Evolutionary conservation across 306 rosid genomes (phyloP).

Genomic region (Malus sieversii): DNA sequence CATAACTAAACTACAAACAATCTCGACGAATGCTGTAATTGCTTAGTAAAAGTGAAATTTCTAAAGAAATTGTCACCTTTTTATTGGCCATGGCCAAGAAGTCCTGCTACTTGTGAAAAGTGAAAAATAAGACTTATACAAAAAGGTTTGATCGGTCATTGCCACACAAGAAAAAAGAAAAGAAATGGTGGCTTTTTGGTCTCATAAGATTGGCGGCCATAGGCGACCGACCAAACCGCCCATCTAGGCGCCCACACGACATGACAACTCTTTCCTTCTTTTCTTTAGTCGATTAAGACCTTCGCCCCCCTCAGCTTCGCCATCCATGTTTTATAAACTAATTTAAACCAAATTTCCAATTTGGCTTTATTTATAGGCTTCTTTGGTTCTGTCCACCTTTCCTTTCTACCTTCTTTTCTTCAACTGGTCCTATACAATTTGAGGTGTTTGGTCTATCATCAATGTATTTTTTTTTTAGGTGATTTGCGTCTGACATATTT

Average conservation of each 20-base stretch:
- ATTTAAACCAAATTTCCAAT: not conserved
- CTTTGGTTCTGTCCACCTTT: not conserved
- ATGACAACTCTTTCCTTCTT: constrained; percentile 18
- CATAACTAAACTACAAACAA: not conserved
- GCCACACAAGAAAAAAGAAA: not conserved
- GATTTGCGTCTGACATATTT: too few species aligned
- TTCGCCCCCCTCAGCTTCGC: not conserved
- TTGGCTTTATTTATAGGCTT: not conserved
- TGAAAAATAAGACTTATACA: not conserved
- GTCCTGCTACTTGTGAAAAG: not conserved
- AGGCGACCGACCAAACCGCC: constrained; percentile 78
- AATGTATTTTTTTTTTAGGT: not conserved
- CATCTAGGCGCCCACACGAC: constrained; percentile 27
- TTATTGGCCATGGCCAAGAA: rapidly evolving
- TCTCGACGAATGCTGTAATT: not conserved
- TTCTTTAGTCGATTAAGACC: constrained; percentile 25
- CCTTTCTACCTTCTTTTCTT: not conserved
- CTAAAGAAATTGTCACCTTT: not conserved
- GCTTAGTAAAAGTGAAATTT: not conserved
- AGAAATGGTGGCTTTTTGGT: constrained; percentile 16
- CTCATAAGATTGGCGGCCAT: constrained; percentile 49
- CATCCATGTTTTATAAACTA: not conserved
- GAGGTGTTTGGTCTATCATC: not conserved
- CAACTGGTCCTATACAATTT: not conserved
- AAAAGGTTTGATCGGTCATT: constrained; percentile 12